Evolutionary conservation across 2,329 filamentous ascomycete genomes (phyloP).

Genomic region (Mariannaea elegans): DNA sequence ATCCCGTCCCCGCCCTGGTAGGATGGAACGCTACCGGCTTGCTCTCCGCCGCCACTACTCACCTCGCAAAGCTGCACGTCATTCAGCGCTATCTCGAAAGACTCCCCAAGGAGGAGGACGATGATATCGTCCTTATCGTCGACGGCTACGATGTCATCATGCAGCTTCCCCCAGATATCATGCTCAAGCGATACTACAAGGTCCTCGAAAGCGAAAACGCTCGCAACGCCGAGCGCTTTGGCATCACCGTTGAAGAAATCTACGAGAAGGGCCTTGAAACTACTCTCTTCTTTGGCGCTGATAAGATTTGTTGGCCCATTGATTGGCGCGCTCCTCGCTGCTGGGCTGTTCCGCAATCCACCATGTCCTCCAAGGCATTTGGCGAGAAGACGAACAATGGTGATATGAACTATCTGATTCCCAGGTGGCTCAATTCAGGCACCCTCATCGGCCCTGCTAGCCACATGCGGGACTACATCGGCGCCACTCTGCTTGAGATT

Average conservation of each 20-base stretch:
- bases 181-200: constrained; percentile 69
- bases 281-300: constrained; percentile 54
- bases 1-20: constrained; percentile 49
- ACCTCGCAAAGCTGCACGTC: constrained; percentile 51
- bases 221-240: constrained; percentile 60
- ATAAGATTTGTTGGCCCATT: constrained; percentile 54
- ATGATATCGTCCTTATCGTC: constrained; percentile 70
- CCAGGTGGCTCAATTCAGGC: constrained; percentile 56
- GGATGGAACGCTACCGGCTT: constrained; percentile 49
- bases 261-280: constrained; percentile 45
- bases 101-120: constrained; percentile 46
- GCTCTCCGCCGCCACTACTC: constrained; percentile 46
- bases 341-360: constrained; percentile 50
- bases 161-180: constrained; percentile 69
- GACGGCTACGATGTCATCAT: constrained; percentile 73
- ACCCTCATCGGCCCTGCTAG: constrained; percentile 53
- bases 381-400: constrained; percentile 49
- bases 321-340: constrained; percentile 49
- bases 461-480: constrained; percentile 39
- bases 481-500: constrained; percentile 43
- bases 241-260: constrained; percentile 45
- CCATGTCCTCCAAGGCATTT: constrained; percentile 45
- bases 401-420: constrained; percentile 43
- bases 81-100: constrained; percentile 47
- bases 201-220: constrained; percentile 59